A percentile compares a stretch with the other conserved stretches of the same genome.
Conservation (phyloP, 805 yeast genomes). For the Candida andamanensis region DNA sequence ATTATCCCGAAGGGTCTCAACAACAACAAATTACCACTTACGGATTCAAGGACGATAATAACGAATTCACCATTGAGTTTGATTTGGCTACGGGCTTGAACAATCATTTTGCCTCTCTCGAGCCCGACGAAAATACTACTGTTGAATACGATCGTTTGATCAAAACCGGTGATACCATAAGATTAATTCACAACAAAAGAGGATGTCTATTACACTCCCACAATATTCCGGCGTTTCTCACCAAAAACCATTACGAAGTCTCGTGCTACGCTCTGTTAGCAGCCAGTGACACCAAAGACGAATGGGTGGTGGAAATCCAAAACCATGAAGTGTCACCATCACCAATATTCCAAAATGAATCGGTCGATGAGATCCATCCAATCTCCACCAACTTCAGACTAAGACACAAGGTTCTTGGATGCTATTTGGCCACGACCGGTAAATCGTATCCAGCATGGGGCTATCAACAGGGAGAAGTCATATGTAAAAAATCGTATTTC, state of each 20-base stretch:
- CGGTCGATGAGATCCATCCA: conserved; percentile 56
- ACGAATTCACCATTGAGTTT: conserved; percentile 71
- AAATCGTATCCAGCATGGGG: conserved; percentile 75
- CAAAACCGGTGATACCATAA: conserved; percentile 59
- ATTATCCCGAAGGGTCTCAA: conserved; percentile 84
- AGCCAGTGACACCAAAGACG: conserved; percentile 75
- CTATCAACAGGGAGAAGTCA: conserved; percentile 75
- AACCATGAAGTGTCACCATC: conserved; percentile 47
- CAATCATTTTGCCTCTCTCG: conserved; percentile 28
- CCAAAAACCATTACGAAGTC: conserved; percentile 69
- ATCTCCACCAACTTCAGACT: conserved; percentile 69
- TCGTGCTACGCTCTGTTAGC: conserved; percentile 76
- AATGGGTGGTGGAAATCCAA: conserved; percentile 85
- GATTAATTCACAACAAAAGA: conserved; percentile 67
- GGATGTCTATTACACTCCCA: conserved; percentile 83
- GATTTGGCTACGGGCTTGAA: conserved; percentile 39
- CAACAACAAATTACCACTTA: conserved; percentile 96
- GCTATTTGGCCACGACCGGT: conserved; percentile 76
- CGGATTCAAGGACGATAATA: conserved; percentile 82
- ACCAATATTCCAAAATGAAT: conserved; percentile 43
- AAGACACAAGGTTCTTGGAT: conserved; percentile 56
- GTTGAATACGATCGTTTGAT: conserved; percentile 29
- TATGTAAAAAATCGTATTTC: conserved; percentile 53
- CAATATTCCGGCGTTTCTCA: conserved; percentile 66
- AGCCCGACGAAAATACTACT: conserved; percentile 16